Percentiles rank a stretch among this genome's conserved stretches.
Evolutionary conservation across 78 protist genomes (phyloP).

Genomic region (Dictyostelium capitatum): DNA sequence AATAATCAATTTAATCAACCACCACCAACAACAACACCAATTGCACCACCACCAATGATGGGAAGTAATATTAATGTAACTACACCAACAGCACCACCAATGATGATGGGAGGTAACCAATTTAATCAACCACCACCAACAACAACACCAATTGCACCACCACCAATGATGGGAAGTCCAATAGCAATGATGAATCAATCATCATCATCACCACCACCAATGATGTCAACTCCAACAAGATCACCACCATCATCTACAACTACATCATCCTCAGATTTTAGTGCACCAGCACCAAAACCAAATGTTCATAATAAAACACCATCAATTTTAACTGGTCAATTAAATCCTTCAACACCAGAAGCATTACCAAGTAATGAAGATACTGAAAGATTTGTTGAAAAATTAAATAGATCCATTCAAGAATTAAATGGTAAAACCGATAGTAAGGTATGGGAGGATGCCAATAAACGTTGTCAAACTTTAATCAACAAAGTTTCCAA

Average conservation of each 20-base stretch:
- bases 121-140: slow-evolving; percentile 1
- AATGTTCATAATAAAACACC: slow-evolving; percentile 64
- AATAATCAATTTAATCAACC: neutral
- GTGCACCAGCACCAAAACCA: slow-evolving; percentile 65
- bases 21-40: slow-evolving; percentile 5
- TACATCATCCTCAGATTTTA: neutral
- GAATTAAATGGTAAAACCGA: neutral
- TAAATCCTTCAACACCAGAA: neutral
- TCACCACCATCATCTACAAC: slow-evolving; percentile 24
- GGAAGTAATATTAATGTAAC: neutral
- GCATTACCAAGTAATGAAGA: slow-evolving; percentile 1
- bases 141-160: slow-evolving; percentile 21
- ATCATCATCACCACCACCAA: slow-evolving; percentile 39
- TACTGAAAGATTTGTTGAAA: neutral
- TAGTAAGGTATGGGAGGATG: slow-evolving; percentile 64
- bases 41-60: slow-evolving; percentile 22
- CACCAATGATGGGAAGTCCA: slow-evolving; percentile 11
- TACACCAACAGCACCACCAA: neutral
- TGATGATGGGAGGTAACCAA: neutral
- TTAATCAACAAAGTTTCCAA: slow-evolving; percentile 40
- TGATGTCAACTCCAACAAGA: slow-evolving; percentile 3
- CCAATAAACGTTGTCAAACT: slow-evolving; percentile 31
- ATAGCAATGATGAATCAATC: neutral
- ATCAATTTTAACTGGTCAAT: slow-evolving; percentile 13
- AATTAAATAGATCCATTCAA: neutral